phyloP scores from a whole-genome alignment of 2,329 filamentous ascomycete species.

The Ceratocystis diversiconidia region DNA sequence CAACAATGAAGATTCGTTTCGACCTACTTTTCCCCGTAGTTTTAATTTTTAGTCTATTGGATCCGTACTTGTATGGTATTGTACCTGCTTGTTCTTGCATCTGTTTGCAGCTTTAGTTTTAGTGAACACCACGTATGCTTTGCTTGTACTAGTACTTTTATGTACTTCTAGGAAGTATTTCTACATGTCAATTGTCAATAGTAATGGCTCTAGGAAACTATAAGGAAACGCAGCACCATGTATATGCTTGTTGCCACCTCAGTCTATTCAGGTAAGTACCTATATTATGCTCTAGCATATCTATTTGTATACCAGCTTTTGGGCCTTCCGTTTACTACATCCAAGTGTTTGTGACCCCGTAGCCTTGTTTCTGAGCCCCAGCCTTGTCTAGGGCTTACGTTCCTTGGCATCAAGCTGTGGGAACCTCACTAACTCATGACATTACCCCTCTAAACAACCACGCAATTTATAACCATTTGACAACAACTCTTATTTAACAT shows the following conservation, averaged over 20 bases:
- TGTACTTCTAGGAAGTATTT: too few relatives aligned
- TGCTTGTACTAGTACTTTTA: too few relatives aligned
- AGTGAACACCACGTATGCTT: too few relatives aligned
- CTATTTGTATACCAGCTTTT: neutral
- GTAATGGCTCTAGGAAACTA: too few relatives aligned
- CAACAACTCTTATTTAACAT: neutral
- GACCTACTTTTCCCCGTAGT: too few relatives aligned
- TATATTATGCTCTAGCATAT: neutral
- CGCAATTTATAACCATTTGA: neutral
- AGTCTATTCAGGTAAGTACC: neutral
- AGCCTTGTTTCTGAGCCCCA: constrained; percentile 7
- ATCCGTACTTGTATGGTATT: neutral
- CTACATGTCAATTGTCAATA: too few relatives aligned
- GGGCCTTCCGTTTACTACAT: neutral
- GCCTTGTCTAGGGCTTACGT: constrained; percentile 9
- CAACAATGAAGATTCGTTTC: too few relatives aligned
- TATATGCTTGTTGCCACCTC: neutral
- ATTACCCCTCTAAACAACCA: neutral
- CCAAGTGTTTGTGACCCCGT: neutral
- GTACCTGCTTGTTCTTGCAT: neutral
- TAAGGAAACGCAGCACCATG: neutral
- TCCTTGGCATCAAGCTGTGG: neutral
- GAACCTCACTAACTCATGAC: neutral
- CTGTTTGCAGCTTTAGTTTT: too few relatives aligned
- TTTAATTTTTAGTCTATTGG: too few relatives aligned